Conservation (phyloP, 2,329 filamentous ascomycete genomes). For the Fusarium sp. region DNA sequence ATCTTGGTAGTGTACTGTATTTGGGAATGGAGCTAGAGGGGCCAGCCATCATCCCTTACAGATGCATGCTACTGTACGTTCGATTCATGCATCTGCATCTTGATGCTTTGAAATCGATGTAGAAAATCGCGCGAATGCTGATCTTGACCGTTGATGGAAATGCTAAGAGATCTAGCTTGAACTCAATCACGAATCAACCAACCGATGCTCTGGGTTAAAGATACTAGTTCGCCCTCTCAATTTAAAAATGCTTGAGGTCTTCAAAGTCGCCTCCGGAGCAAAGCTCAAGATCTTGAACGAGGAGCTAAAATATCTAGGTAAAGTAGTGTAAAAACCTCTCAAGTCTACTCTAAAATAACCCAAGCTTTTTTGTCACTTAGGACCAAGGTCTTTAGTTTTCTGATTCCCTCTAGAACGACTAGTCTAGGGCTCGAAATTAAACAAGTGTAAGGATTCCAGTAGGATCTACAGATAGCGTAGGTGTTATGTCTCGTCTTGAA, state of each 20-base stretch:
- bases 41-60: constrained; percentile 16
- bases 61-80: constrained; percentile 20
- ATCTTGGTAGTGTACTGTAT: not conserved
- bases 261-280: too few relatives aligned
- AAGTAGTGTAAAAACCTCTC: too few relatives aligned
- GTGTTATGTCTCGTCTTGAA: not conserved
- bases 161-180: constrained; percentile 11
- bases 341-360: too few relatives aligned
- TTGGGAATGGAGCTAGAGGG: not conserved
- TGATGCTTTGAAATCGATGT: not conserved
- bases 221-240: not conserved
- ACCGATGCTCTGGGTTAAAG: not conserved
- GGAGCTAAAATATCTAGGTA: not conserved
- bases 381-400: too few relatives aligned
- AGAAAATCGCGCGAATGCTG: constrained; percentile 29
- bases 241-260: not conserved
- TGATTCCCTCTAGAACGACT: too few relatives aligned
- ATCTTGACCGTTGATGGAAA: constrained; percentile 15
- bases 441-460: not conserved
- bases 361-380: too few relatives aligned
- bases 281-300: not conserved
- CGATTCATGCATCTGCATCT: not conserved
- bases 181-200: constrained; percentile 4
- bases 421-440: not conserved
- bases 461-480: constrained; percentile 5